Base-by-base conservation (phyloP, 2,329 filamentous ascomycete species). In the Neurospora sp. region DNA sequence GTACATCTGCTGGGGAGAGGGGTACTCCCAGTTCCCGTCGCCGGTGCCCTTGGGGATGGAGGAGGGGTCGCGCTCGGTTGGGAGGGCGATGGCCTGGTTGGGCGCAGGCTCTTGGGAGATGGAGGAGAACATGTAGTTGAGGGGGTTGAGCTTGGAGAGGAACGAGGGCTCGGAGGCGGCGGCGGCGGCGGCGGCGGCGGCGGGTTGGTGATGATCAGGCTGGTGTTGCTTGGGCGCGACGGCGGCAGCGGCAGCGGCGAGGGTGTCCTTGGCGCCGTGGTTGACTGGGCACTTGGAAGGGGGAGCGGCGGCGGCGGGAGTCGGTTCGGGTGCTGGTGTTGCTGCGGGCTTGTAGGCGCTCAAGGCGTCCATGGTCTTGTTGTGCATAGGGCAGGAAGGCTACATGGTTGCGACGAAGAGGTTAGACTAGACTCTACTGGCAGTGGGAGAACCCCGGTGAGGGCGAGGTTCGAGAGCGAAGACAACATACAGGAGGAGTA, bases 1-100 rank as follows among this genome's bases (percentile, higher is more conserved):
- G 85, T 98, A 99, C 96, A 99, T 99, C 81, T 99, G 96, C 82
- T 99, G 96, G 0, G 96, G 95, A 0, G 93, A 97, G 0, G 96
- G 96, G 78, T 99, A 99, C 81, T 98, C 96, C 96, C 96, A 99
- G 77, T 92, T 96, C 66, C 89, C 88, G 68, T 89, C 86, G 66
- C 88, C 86, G 71, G 91, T 89, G 76, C 92, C 92, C 75, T 91
- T 91, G n/a, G 96, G 96, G 75, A 99, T 99, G 0, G 94, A 93
- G 0, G 92, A 97, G 38, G 87, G 82, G 80, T 97, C 93, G 75
- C 96, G 91, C 6, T 89, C 87, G 1, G 94, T 91, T 0, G 94
- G 92, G 0, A 99, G 87, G 33, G 85, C 83, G 36, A 91, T 81
- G 4, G 87, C 86, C 80, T 99, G 96, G 72, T 91, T 84, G 0